Evolutionary conservation across 2,329 filamentous ascomycete species (phyloP).

Genomic region (Penicillium oxalicum): DNA sequence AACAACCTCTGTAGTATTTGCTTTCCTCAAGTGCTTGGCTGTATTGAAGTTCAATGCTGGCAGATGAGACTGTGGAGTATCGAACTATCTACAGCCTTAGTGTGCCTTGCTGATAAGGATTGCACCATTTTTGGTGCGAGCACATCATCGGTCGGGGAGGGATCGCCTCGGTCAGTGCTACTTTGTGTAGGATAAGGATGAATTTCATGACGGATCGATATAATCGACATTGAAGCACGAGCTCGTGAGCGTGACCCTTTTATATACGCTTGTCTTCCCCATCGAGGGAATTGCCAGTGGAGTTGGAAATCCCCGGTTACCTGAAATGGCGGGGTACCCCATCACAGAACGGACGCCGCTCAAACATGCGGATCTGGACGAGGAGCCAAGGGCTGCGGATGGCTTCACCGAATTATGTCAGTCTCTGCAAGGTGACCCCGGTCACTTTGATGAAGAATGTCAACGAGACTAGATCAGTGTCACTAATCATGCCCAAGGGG

Average conservation of each 20-base stretch:
- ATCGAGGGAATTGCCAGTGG: too few species aligned
- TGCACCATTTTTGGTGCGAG: constrained; percentile 28
- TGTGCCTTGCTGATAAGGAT: constrained; percentile 15
- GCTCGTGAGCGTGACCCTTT: too few species aligned
- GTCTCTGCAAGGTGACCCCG: constrained; percentile 2
- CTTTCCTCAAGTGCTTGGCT: background rate
- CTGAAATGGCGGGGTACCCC: constrained; percentile 11
- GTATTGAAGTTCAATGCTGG: too few species aligned
- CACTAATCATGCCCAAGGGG: too few species aligned
- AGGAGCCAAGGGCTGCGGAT: constrained; percentile 23
- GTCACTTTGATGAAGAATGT: background rate
- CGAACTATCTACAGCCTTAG: constrained; percentile 6
- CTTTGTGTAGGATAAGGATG: too few species aligned
- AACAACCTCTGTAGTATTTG: background rate
- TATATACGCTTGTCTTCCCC: too few species aligned
- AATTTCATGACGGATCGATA: too few species aligned
- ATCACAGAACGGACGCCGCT: constrained; percentile 9
- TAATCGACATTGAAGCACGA: too few species aligned
- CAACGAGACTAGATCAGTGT: too few species aligned
- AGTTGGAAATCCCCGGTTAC: constrained; percentile 6
- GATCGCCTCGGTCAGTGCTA: too few species aligned
- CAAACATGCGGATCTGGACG: constrained; percentile 16
- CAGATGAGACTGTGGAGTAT: background rate
- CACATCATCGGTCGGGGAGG: constrained; percentile 21
- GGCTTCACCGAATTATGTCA: constrained; percentile 31